Percentiles rank a stretch among this genome's conserved stretches.
Evolutionary conservation across 768 basidiomycete genomes (phyloP).

Genomic region (Cubamyces lactineus): DNA sequence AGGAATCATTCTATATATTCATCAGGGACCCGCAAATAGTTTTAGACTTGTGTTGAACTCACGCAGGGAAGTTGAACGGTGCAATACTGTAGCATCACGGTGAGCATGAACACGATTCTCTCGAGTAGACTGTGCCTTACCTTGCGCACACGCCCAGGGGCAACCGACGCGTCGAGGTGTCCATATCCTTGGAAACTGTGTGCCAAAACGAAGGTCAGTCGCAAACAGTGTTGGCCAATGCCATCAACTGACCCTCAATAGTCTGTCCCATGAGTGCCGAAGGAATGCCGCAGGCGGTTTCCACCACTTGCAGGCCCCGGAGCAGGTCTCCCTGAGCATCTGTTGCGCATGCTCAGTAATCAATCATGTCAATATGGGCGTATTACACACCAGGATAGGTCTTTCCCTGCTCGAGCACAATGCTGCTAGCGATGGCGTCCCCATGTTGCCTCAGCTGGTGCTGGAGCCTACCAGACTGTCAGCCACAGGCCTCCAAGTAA

Average conservation of each 20-base stretch:
- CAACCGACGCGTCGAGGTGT: constrained; percentile 82
- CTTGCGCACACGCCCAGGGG: constrained; percentile 88
- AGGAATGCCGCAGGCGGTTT: constrained; percentile 80
- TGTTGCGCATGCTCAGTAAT: constrained; percentile 30
- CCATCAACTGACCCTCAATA: constrained; percentile 67
- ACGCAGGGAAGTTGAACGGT: constrained; percentile 93
- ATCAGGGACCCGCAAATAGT: not conserved
- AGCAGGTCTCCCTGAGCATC: constrained; percentile 96
- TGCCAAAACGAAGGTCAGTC: not conserved
- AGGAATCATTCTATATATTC: constrained; percentile 79
- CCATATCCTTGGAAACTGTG: constrained; percentile 93
- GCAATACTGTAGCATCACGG: constrained; percentile 52
- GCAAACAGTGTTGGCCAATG: not conserved
- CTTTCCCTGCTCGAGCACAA: constrained; percentile 96
- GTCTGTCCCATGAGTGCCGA: constrained; percentile 88
- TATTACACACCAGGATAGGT: constrained; percentile 71
- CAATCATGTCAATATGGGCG: constrained; percentile 18
- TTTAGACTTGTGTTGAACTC: constrained; percentile 34
- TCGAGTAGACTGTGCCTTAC: constrained; percentile 29
- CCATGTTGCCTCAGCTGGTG: constrained; percentile 82
- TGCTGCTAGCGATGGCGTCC: constrained; percentile 84
- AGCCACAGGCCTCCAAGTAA: not conserved
- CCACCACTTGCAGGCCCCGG: constrained; percentile 89
- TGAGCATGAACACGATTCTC: not conserved
- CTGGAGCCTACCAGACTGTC: constrained; percentile 64